Conservation (phyloP, 768 basidiomycete species). For the Tubosaeta brunneosetosa region DNA sequence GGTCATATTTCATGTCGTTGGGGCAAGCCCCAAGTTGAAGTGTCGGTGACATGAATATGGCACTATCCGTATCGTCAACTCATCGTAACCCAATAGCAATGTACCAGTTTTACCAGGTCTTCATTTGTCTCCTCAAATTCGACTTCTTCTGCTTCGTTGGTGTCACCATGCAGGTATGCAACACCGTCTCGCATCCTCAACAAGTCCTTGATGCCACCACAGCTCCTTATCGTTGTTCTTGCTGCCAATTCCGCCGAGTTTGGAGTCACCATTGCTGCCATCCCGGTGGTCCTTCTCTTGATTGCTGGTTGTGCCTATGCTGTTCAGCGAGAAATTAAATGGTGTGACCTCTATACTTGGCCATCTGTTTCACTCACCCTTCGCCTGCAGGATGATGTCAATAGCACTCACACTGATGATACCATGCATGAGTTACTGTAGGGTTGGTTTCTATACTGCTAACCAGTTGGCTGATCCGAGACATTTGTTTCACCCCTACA, state of each 20-base stretch:
- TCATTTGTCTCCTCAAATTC: constrained; percentile 85
- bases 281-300: constrained; percentile 70
- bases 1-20: constrained; percentile 89
- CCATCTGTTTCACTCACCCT: background rate
- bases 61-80: background rate
- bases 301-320: constrained; percentile 63
- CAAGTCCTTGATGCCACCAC: background rate
- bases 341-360: constrained; percentile 38
- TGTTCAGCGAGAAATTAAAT: constrained; percentile 76
- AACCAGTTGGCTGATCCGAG: constrained; percentile 1
- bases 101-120: constrained; percentile 85
- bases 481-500: constrained; percentile 6
- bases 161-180: constrained; percentile 78
- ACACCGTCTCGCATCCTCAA: background rate
- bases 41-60: constrained; percentile 39
- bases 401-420: constrained; percentile 72
- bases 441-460: constrained; percentile 27
- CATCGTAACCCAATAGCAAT: constrained; percentile 48
- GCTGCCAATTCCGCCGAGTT: constrained; percentile 64
- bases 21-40: constrained; percentile 81
- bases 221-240: constrained; percentile 83
- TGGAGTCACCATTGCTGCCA: constrained; percentile 76
- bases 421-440: constrained; percentile 73
- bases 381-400: constrained; percentile 53
- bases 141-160: constrained; percentile 86